Evolutionary conservation across 2,329 filamentous ascomycete species (phyloP).

Genomic region (Cladosporium oxysporum): DNA sequence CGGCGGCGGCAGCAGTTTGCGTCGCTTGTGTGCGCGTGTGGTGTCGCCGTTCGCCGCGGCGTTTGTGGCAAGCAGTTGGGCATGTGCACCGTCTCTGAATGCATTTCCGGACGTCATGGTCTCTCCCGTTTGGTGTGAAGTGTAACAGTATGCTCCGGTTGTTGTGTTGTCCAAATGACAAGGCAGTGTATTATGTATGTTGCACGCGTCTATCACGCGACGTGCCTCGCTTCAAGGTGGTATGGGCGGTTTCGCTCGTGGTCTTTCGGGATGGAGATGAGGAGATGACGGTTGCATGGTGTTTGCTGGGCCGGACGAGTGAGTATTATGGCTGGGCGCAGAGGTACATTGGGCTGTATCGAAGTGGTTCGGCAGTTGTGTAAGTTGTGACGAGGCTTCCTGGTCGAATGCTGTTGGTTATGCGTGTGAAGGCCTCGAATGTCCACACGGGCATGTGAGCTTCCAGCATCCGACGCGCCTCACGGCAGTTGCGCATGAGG

Average conservation of each 20-base stretch:
- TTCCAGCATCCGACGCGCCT: too few relatives aligned
- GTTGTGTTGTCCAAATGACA: background rate
- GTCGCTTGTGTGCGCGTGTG: slow-evolving; percentile 19
- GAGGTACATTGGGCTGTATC: background rate
- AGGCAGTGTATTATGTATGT: background rate
- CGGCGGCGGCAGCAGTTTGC: slow-evolving; percentile 9
- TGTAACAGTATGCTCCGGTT: background rate
- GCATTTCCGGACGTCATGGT: slow-evolving; percentile 14
- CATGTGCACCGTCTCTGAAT: slow-evolving; percentile 15
- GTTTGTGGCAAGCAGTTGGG: background rate
- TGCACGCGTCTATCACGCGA: slow-evolving; percentile 14
- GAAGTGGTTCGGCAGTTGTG: background rate
- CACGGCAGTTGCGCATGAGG: too few relatives aligned
- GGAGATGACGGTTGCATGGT: slow-evolving; percentile 4
- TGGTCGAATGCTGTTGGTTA: background rate
- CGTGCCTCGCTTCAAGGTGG: slow-evolving; percentile 22
- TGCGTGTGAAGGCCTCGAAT: background rate
- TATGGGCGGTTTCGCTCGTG: slow-evolving; percentile 20
- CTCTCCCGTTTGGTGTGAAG: background rate
- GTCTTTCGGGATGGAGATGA: background rate
- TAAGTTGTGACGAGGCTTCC: background rate
- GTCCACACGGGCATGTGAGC: too few relatives aligned
- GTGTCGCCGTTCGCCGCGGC: background rate
- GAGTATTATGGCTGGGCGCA: background rate
- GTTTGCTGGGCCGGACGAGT: background rate